A percentile compares a stretch with the other conserved stretches of the same genome.
Evolutionary conservation across 305 asterid genomes (phyloP).

Genomic region (Fraxinus sp.): DNA sequence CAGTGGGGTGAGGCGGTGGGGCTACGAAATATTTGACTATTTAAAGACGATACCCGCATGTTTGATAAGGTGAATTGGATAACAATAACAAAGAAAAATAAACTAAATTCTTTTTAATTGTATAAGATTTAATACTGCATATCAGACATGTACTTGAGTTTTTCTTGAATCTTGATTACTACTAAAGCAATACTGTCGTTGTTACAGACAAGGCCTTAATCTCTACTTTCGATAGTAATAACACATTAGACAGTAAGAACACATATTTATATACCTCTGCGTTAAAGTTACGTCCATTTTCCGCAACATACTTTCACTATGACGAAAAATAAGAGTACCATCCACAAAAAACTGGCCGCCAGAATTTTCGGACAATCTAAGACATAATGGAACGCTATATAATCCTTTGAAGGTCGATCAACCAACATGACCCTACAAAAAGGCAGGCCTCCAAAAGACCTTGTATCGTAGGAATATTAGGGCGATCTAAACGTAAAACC

Average conservation of each 20-base stretch:
- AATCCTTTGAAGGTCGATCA: not conserved
- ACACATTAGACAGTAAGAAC: not conserved
- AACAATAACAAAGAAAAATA: not conserved
- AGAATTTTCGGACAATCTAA: not conserved
- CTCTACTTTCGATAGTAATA: not conserved
- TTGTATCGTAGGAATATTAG: not conserved
- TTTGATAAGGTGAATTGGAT: not conserved
- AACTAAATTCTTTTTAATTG: not conserved
- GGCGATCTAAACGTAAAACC: not conserved
- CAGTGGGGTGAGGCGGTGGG: not conserved
- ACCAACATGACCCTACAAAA: not conserved
- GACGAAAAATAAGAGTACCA: not conserved
- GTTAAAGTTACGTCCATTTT: not conserved
- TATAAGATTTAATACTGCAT: not conserved
- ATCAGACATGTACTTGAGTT: not conserved
- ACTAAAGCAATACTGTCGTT: not conserved
- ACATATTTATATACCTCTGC: not conserved
- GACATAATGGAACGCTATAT: not conserved
- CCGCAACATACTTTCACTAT: not conserved
- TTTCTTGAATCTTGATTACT: not conserved
- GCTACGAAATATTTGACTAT: not conserved
- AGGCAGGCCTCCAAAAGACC: not conserved
- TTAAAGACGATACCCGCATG: not conserved
- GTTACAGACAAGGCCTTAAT: not conserved
- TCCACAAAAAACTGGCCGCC: not conserved